Evolutionary conservation across 129 eudicot species (phyloP), one percentile per base, ranked within the genome.

Genomic region (Solidago caesia): DNA sequence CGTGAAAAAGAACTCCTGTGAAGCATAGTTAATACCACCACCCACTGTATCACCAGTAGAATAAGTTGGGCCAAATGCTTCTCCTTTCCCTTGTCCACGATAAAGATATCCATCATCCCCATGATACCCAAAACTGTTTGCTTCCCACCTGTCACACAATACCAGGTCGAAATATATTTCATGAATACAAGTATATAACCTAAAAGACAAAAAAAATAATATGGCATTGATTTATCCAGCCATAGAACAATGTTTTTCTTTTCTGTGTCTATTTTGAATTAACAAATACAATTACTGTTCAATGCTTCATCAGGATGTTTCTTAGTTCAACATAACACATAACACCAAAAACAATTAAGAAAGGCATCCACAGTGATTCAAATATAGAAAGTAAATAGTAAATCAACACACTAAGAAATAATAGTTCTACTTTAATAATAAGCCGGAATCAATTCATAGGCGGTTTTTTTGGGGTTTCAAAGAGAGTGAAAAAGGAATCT

Each of bases 31-130:
- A 68, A 93, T 90, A 47, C 97, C 97, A 71, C 89, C 96, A 67
- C 98, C 97, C 43, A 93, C 96, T 46, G 86, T 83, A 79, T 90
- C 96, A 78, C 92, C 88, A 25, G 89, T 82, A 39, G 97, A 65
- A 80, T 14, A 88, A 25, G 86, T 81, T 75, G 92, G 92, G 57
- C 97, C 97, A 80, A 88, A 90, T 11, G 80, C 29, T 61, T 93
- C 96, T 78, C 96, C 96, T 75, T 85, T 88, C 49, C 91, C 97
- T 46, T 83, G 96, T 66, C 97, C 96, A 73, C 81, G 97, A 77
- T 90, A 94, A 80, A 94, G 97, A 33, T 80, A 71, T 33, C 98
- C 98, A 79, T 94, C 96, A 79, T 90, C 98, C 80, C 97, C 98
- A 74, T 90, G 98, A 82, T 94, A 94, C 10, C 98, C 98, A 29